Evolutionary conservation across 2,329 filamentous ascomycete species (phyloP).

Genomic region (Sarocladiaceae sp.): DNA sequence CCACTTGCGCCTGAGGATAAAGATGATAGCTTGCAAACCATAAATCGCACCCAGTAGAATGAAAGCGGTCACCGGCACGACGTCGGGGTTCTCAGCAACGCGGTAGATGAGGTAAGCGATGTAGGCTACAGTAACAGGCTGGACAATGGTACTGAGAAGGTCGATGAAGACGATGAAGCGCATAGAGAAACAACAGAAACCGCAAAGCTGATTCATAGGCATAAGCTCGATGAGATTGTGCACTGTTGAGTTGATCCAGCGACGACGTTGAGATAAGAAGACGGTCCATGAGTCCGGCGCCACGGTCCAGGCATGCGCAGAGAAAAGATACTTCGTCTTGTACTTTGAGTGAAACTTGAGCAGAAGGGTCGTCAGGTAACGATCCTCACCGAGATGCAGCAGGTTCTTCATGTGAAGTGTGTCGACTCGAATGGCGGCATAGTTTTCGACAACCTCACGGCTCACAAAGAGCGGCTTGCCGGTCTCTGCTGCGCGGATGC

Average conservation of each 20-base stretch:
- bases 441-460: constrained; percentile 81
- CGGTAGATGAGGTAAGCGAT: constrained; percentile 84
- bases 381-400: constrained; percentile 93
- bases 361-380: constrained; percentile 90
- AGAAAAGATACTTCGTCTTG: constrained; percentile 97
- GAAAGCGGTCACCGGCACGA: constrained; percentile 81
- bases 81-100: constrained; percentile 54
- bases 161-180: constrained; percentile 96
- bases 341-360: constrained; percentile 90
- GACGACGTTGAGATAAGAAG: constrained; percentile 95
- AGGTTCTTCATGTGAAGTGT: constrained; percentile 99
- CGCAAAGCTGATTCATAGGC: constrained; percentile 87
- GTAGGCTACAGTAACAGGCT: constrained; percentile 87
- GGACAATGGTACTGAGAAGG: constrained; percentile 83
- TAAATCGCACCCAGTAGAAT: constrained; percentile 93
- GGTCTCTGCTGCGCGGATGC: constrained; percentile 87
- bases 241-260: constrained; percentile 99
- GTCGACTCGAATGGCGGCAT: constrained; percentile 91
- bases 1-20: constrained; percentile 95
- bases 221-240: constrained; percentile 97
- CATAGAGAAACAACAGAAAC: constrained; percentile 99
- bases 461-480: constrained; percentile 97
- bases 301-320: constrained; percentile 93
- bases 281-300: constrained; percentile 91
- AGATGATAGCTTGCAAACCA: constrained; percentile 94